A percentile compares a stretch with the other conserved stretches of the same genome.
Conservation (phyloP, 495 filamentous ascomycete species). For the Neurospora cerealis region DNA sequence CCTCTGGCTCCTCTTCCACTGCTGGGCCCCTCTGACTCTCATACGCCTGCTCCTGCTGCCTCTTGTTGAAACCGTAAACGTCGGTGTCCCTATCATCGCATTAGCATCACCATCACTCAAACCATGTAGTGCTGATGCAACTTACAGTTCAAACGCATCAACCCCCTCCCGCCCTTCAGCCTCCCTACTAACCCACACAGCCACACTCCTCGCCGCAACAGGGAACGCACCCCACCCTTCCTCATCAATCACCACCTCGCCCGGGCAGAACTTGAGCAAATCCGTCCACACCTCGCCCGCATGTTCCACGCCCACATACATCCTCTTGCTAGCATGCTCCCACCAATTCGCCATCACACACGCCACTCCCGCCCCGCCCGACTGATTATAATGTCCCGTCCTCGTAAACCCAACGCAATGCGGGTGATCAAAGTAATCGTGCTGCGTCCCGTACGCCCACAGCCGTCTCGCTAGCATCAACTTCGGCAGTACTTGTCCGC, state of each 20-base stretch:
- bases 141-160: slow-evolving; percentile 12
- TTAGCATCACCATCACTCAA: no score
- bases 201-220: slow-evolving; percentile 42
- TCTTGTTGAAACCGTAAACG: not conserved
- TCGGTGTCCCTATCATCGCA: not conserved
- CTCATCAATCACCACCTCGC: slow-evolving; percentile 40
- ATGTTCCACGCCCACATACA: slow-evolving; percentile 52
- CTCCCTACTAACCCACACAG: slow-evolving; percentile 50
- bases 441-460: slow-evolving; percentile 61
- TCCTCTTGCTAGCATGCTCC: slow-evolving; percentile 32
- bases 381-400: slow-evolving; percentile 24
- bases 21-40: not conserved
- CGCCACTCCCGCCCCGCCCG: slow-evolving; percentile 39
- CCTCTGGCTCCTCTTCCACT: not conserved
- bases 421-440: slow-evolving; percentile 56
- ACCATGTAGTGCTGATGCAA: no score
- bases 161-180: slow-evolving; percentile 42
- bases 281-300: slow-evolving; percentile 53
- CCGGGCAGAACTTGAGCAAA: slow-evolving; percentile 41
- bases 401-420: slow-evolving; percentile 63
- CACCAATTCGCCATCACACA: slow-evolving; percentile 50
- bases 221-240: slow-evolving; percentile 48
- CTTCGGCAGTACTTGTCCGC: slow-evolving; percentile 43
- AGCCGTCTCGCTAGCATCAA: slow-evolving; percentile 55
- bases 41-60: not conserved